Evolutionary conservation across 176 grass and related monocot species (phyloP).

Genomic region (Oryza meridionalis): DNA sequence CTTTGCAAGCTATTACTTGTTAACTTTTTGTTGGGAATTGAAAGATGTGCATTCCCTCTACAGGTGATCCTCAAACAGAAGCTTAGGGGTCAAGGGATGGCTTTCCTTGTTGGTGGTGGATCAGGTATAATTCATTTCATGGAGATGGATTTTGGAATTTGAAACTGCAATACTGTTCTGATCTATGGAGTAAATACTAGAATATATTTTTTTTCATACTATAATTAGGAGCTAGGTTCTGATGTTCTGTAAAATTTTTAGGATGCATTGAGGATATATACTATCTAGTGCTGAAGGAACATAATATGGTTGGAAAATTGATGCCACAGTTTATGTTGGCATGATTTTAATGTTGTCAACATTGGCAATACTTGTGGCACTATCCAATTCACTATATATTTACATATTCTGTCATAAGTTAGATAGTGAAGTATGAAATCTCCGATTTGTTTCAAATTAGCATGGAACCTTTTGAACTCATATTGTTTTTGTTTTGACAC

Average conservation of each 20-base stretch:
- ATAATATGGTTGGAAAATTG: not conserved
- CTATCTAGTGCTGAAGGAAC: constrained; percentile 18
- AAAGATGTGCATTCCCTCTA: constrained; percentile 16
- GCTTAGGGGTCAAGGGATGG: constrained; percentile 89
- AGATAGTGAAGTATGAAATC: not conserved
- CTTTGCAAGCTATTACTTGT: not conserved
- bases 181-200: not conserved
- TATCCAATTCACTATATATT: not conserved
- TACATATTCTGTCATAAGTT: not conserved
- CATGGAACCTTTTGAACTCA: not conserved
- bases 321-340: not conserved
- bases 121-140: constrained; percentile 59
- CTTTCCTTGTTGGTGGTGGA: constrained; percentile 91
- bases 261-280: not conserved
- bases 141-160: not conserved
- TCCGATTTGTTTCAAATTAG: constrained; percentile 26
- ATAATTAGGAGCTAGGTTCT: not conserved
- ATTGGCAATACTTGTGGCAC: not conserved
- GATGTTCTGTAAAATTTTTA: constrained; percentile 16
- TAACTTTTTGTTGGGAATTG: constrained; percentile 37
- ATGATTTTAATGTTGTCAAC: not conserved
- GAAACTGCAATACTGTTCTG: constrained; percentile 17
- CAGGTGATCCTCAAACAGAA: constrained; percentile 96
- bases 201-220: constrained; percentile 8
- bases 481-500: constrained; percentile 18